phyloP scores from a whole-genome alignment of 148 eudicot species.

The Camellia japonica region DNA sequence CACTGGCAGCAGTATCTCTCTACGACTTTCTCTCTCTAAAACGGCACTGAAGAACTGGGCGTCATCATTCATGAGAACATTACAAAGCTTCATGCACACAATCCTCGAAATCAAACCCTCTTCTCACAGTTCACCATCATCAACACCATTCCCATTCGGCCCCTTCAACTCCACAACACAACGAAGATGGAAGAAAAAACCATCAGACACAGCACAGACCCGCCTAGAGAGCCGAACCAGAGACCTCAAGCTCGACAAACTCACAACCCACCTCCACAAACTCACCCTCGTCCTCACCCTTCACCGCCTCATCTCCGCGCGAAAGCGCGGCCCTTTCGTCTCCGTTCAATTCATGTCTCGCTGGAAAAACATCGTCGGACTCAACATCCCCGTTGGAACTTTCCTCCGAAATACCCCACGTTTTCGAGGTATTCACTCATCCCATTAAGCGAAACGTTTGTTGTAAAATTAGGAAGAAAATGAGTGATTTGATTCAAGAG shows the following conservation, averaged over 20 bases:
- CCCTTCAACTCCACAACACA: slow-evolving; percentile 58
- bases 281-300: slow-evolving; percentile 52
- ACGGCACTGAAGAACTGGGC: too few relatives aligned
- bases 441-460: slow-evolving; percentile 54
- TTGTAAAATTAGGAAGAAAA: slow-evolving; percentile 41
- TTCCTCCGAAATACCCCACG: slow-evolving; percentile 50
- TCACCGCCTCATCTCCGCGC: slow-evolving; percentile 52
- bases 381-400: slow-evolving; percentile 41
- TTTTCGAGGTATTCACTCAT: slow-evolving; percentile 73
- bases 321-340: slow-evolving; percentile 48
- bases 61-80: not conserved
- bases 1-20: too few relatives aligned
- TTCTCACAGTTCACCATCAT: too few relatives aligned
- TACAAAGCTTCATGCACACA: not conserved
- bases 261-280: slow-evolving; percentile 33
- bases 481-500: slow-evolving; percentile 49
- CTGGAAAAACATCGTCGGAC: slow-evolving; percentile 57
- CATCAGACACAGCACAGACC: slow-evolving; percentile 66
- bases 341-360: slow-evolving; percentile 63
- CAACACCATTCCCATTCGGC: slow-evolving; percentile 30
- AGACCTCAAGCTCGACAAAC: slow-evolving; percentile 59
- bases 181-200: slow-evolving; percentile 57
- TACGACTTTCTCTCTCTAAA: too few relatives aligned
- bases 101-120: not conserved
- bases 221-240: slow-evolving; percentile 66